phyloP scores from a whole-genome alignment of 768 basidiomycete genomes.

The Boletus reticuloceps region DNA sequence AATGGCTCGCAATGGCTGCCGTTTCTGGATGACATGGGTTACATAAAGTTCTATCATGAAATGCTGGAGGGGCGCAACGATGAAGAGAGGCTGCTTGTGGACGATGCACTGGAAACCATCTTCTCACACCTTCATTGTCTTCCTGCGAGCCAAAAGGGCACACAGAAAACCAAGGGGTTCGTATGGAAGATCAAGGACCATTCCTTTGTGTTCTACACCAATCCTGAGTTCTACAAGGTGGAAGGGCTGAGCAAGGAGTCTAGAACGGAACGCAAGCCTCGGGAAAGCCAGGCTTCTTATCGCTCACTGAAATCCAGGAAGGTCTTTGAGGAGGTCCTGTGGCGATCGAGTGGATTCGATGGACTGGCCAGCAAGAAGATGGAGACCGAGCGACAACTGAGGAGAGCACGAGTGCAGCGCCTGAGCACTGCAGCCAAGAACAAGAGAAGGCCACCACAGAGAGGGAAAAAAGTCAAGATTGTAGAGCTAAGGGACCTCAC shows the following conservation, averaged over 20 bases:
- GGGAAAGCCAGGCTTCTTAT: too few relatives aligned
- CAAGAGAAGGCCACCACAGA: neutral
- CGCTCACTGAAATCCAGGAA: neutral
- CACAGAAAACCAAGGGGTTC: slow-evolving; percentile 3
- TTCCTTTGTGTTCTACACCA: neutral
- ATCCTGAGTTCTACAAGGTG: slow-evolving; percentile 5
- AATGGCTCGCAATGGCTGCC: neutral
- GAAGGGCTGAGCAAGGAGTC: neutral
- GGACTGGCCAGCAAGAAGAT: neutral
- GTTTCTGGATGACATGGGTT: neutral
- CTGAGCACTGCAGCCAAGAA: neutral
- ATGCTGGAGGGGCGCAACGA: neutral
- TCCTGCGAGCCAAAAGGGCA: slow-evolving; percentile 1
- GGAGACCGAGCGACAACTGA: neutral
- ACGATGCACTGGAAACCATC: neutral
- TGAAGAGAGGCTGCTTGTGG: neutral
- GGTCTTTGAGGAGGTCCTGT: neutral
- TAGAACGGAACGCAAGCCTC: neutral
- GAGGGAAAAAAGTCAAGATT: neutral
- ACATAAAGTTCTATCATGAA: neutral
- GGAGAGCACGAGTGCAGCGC: neutral
- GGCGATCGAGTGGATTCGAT: neutral
- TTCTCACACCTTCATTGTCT: slow-evolving; percentile 5
- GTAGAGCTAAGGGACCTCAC: neutral
- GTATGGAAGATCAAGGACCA: neutral